A percentile compares a stretch with the other conserved stretches of the same genome.
Evolutionary conservation across 225 moss, liverwort and hornwort genomes (phyloP).

Genomic region (Bryoerythrophyllum caledonicum): DNA sequence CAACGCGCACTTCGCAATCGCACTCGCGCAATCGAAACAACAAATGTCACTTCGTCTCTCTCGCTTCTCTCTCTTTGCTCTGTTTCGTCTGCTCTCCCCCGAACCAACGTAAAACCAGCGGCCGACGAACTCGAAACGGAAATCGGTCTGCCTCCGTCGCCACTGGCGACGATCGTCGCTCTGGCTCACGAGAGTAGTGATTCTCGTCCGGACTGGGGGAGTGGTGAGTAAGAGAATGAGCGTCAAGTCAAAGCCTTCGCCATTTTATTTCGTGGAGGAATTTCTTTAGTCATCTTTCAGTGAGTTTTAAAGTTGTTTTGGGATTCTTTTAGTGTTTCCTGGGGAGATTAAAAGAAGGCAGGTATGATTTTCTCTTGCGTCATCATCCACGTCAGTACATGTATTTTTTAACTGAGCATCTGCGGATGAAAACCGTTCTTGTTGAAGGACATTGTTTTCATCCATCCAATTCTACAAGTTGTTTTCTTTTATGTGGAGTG

Average conservation of each 20-base stretch:
- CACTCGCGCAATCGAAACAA: slow-evolving; percentile 15
- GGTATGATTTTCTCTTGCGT: background rate
- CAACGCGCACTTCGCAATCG: background rate
- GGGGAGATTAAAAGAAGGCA: background rate
- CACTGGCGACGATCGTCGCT: too few species aligned
- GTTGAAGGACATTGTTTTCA: too few species aligned
- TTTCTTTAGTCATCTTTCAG: background rate
- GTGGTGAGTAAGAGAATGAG: background rate
- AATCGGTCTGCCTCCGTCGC: background rate
- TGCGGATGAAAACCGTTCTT: too few species aligned
- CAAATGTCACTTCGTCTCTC: too few species aligned
- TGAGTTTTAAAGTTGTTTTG: background rate
- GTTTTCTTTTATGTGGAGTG: too few species aligned
- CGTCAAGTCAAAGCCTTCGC: slow-evolving; percentile 4
- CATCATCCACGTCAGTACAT: background rate
- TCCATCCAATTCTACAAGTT: too few species aligned
- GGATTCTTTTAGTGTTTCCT: background rate
- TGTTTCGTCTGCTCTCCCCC: slow-evolving; percentile 7
- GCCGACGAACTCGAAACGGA: background rate
- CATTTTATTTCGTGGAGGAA: background rate
- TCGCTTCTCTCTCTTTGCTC: background rate
- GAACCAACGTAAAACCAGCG: too few species aligned
- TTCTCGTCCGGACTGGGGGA: slow-evolving; percentile 4
- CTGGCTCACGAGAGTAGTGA: too few species aligned
- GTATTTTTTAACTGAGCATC: too few species aligned